Conservation (phyloP, 2,329 filamentous ascomycete species). For the Sporothrix dimorphospora region DNA sequence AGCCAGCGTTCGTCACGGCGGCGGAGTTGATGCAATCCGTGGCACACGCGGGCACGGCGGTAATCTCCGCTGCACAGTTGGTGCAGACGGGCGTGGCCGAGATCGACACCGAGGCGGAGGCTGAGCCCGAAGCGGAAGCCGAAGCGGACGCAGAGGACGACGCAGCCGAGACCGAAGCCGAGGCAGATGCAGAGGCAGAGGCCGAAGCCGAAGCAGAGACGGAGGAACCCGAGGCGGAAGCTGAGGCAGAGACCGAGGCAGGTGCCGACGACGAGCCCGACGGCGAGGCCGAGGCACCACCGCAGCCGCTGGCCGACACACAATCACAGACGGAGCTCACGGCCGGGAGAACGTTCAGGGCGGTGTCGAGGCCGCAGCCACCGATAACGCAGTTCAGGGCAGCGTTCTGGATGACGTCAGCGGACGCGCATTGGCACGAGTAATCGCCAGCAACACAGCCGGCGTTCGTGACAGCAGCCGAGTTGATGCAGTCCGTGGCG, state of each 20-base stretch:
- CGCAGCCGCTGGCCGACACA: constrained; percentile 16
- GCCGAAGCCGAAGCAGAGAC: constrained; percentile 20
- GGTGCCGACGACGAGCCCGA: constrained; percentile 2
- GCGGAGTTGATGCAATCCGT: constrained; percentile 14
- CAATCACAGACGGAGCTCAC: constrained; percentile 11
- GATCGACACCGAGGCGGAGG: constrained; percentile 19
- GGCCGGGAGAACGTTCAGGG: neutral
- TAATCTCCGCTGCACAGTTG: neutral
- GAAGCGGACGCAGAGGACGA: neutral
- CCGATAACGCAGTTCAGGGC: constrained; percentile 26
- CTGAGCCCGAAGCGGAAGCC: neutral
- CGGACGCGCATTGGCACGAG: constrained; percentile 25
- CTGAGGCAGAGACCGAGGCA: constrained; percentile 9
- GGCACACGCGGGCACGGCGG: constrained; percentile 15
- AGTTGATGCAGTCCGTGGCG: neutral
- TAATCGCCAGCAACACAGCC: constrained; percentile 17
- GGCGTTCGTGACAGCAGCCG: neutral
- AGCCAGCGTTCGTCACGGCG: constrained; percentile 9
- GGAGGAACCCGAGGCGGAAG: neutral
- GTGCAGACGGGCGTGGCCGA: constrained; percentile 23
- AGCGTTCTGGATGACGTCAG: constrained; percentile 21
- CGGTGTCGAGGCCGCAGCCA: constrained; percentile 19
- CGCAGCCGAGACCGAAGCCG: neutral
- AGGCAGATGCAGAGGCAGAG: neutral
- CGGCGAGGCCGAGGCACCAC: constrained; percentile 5